Conservation (phyloP, 345 rosid species). For the Eucalyptus brandiana region DNA sequence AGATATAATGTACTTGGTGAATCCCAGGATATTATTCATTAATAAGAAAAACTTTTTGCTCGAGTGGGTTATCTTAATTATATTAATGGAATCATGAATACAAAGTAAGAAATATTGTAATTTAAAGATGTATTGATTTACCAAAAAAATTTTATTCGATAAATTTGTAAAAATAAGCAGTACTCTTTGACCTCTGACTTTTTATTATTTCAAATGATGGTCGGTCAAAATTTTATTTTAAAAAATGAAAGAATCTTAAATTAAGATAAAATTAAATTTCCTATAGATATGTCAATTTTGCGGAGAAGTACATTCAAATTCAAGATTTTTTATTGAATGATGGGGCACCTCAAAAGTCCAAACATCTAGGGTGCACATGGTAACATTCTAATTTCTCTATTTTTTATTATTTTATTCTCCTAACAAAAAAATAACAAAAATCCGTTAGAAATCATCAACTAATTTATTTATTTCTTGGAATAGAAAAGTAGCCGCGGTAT, state of each 20-base stretch:
- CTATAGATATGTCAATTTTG: background rate
- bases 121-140: background rate
- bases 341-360: background rate
- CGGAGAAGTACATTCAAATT: background rate
- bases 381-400: background rate
- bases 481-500: rapidly evolving
- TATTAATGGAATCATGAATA: no score
- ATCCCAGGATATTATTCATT: background rate
- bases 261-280: background rate
- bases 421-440: no score
- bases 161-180: no score
- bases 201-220: background rate
- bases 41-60: background rate
- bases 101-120: no score
- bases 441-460: no score
- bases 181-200: background rate
- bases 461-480: rapidly evolving
- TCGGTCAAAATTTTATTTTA: background rate
- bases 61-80: no score
- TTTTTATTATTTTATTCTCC: no score
- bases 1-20: background rate
- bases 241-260: background rate
- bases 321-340: background rate
- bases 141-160: no score
- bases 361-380: no score